Percentiles rank a stretch among this genome's conserved stretches.
These are phyloP conservation scores for Eucalyptus polyanthemos DNA, from an alignment of 345 rosid genomes.

Conservation along the genomic window DNA sequence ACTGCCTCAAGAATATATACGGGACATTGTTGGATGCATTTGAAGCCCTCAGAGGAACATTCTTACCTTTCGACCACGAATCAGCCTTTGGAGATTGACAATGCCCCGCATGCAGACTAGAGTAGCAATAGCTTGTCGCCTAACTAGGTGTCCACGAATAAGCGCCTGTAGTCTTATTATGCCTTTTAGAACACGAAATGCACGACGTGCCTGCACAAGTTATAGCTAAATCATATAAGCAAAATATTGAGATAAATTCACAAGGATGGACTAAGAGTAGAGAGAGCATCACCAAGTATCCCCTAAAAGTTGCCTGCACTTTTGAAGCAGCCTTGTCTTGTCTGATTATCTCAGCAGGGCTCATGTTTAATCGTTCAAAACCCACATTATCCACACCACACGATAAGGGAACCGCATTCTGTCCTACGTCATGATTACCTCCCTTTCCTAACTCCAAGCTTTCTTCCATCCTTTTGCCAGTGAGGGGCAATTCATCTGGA, in stretches of 20 bases:
- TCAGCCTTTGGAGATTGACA: background rate
- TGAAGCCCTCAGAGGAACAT: background rate
- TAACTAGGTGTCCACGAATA: slow-evolving; percentile 33
- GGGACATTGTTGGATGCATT: background rate
- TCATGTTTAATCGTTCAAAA: background rate
- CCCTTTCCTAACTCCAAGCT: background rate
- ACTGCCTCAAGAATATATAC: background rate
- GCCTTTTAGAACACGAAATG: slow-evolving; percentile 19
- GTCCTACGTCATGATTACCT: background rate
- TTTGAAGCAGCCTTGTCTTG: background rate
- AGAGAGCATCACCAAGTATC: slow-evolving; percentile 2
- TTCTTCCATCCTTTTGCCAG: background rate
- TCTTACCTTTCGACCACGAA: background rate
- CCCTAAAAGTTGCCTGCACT: slow-evolving; percentile 6
- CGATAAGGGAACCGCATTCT: background rate
- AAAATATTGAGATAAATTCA: background rate
- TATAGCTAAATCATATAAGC: background rate
- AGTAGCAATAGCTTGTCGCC: slow-evolving; percentile 22
- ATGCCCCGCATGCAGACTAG: background rate
- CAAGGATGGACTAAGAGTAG: background rate
- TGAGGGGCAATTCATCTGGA: background rate
- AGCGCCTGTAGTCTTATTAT: slow-evolving; percentile 30
- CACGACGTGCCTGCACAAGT: slow-evolving; percentile 2
- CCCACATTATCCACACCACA: background rate
- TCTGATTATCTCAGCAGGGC: background rate